phyloP scores from a whole-genome alignment of 768 basidiomycete genomes.

The Suillus tomentosus region DNA sequence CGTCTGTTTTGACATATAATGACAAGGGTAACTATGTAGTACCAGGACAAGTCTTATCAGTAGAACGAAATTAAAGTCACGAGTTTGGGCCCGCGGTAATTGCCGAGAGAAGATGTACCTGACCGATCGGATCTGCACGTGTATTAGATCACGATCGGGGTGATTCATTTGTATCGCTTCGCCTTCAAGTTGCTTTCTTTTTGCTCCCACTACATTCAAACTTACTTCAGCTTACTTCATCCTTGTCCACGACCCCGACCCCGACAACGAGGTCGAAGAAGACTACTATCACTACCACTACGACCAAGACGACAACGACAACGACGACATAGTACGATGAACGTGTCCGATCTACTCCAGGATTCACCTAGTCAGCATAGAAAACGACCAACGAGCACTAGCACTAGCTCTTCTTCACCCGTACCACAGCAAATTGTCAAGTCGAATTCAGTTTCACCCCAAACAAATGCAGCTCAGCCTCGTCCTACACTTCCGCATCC shows the following conservation, averaged over 20 bases:
- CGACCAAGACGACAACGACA: not conserved
- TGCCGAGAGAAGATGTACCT: not conserved
- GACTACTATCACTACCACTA: not conserved
- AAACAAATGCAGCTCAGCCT: conserved; percentile 15
- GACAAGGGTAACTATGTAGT: too few relatives aligned
- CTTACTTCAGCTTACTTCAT: not conserved
- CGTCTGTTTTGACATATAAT: too few relatives aligned
- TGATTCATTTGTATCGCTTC: conserved; percentile 10
- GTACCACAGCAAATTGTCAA: conserved; percentile 34
- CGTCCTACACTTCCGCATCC: conserved; percentile 14
- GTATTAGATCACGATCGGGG: conserved; percentile 11
- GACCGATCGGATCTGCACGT: conserved; percentile 8
- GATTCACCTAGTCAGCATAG: conserved; percentile 67
- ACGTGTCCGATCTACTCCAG: conserved; percentile 68
- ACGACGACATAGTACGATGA: conserved; percentile 42
- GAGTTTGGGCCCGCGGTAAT: conserved; percentile 2
- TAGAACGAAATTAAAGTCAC: conserved; percentile 2
- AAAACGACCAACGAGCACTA: conserved; percentile 26
- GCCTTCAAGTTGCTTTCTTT: conserved; percentile 8
- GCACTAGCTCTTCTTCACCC: conserved; percentile 30
- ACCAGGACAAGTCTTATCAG: too few relatives aligned
- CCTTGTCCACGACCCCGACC: not conserved
- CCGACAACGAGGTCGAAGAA: not conserved
- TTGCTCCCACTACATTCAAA: conserved; percentile 5
- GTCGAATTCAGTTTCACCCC: conserved; percentile 26